Evolutionary conservation across 768 basidiomycete species (phyloP).

Genomic region (Collybia mongolica): DNA sequence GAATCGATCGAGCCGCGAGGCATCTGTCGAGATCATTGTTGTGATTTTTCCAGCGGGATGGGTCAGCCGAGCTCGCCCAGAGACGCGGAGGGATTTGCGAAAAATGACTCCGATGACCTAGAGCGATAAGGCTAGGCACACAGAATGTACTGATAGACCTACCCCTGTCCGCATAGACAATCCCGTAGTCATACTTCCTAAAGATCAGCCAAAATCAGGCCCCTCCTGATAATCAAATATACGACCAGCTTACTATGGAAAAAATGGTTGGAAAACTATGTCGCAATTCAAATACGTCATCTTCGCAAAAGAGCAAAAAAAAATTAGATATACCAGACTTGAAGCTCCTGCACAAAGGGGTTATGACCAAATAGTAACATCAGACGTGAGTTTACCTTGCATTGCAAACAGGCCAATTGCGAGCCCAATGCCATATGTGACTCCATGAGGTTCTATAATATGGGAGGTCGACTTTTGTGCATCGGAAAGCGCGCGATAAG

Average conservation of each 20-base stretch:
- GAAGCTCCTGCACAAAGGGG: constrained; percentile 29
- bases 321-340: constrained; percentile 32
- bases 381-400: constrained; percentile 42
- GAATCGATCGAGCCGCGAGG: constrained; percentile 37
- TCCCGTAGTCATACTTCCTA: constrained; percentile 18
- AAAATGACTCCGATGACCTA: constrained; percentile 36
- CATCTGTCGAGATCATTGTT: constrained; percentile 48
- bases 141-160: neutral
- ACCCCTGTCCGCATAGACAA: constrained; percentile 16
- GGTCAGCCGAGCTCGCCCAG: constrained; percentile 36
- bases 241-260: constrained; percentile 19
- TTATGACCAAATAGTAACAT: neutral
- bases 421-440: constrained; percentile 63
- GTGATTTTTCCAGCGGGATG: constrained; percentile 47
- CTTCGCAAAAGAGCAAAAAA: neutral
- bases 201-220: neutral
- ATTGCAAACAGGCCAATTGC: constrained; percentile 57
- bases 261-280: constrained; percentile 44
- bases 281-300: neutral
- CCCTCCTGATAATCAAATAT: neutral
- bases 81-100: constrained; percentile 49
- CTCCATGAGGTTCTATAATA: constrained; percentile 37
- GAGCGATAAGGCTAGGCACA: neutral
- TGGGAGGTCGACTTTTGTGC: constrained; percentile 31
- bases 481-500: constrained; percentile 33